Evolutionary conservation across 2,329 filamentous ascomycete genomes (phyloP), one percentile per base, ranked within the genome.

Genomic region (Lachnellula hyalina): DNA sequence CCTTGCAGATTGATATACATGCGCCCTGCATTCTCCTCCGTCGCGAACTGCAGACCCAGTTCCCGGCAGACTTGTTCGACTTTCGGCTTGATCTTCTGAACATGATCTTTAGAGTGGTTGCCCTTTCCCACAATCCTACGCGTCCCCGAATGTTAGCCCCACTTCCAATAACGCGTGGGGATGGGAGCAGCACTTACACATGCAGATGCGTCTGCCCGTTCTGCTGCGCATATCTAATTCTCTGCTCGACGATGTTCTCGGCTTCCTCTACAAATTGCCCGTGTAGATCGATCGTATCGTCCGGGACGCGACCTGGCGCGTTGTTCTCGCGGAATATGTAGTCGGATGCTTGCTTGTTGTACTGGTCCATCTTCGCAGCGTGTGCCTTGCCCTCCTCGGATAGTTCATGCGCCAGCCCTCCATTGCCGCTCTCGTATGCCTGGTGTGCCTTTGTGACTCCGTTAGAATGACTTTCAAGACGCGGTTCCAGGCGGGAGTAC

Each of bases 291-390:
- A 99, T 92, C 8, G 88, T 90, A 72, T 97, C 93, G 41, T 77
- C 77, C 15, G 83, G 80, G 9, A 96, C 87, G 58, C 87, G 84
- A 17, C 84, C 89, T 2, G 77, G 72, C 19, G 89, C 85, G 70
- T 97, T 97, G 77, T 96, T 96, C 74, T 93, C 90, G 41, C 91
- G 86, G 77, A 99, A 96, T 70, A 97, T 97, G 72, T 83, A 96
- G 56, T 96, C 89, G 56, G 89, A 90, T 1, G 94, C 94, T 72
- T 96, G 90, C 61, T 82, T 84, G 77, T 96, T 96, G 75, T 91
- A 95, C 57, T 86, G 78, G 62, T 95, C 90, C 83, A 95, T 94
- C 70, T 87, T 82, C 55, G 84, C 82, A 42, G 86, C 91, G 71
- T 97, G 92, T 45, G 76, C 73, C 74, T 97, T 96, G 68, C 89